Evolutionary conservation across 768 basidiomycete species (phyloP).

Genomic region (Hemileccinum impolitum): DNA sequence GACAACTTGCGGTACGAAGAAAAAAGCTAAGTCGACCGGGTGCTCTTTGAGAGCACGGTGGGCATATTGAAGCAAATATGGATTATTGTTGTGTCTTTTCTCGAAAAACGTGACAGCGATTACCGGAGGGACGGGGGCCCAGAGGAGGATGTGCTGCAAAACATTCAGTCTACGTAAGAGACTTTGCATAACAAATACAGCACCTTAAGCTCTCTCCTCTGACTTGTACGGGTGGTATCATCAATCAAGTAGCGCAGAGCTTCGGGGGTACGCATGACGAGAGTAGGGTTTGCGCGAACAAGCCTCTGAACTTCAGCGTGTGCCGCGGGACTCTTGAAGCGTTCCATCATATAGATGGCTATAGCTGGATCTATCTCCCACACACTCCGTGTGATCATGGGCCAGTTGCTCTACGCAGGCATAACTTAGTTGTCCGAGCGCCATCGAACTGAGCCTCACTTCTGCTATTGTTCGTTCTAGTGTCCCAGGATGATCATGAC

Average conservation of each 20-base stretch:
- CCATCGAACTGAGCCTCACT: constrained; percentile 38
- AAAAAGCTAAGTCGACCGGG: constrained; percentile 93
- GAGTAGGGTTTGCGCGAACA: constrained; percentile 67
- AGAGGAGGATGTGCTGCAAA: constrained; percentile 76
- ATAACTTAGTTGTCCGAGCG: constrained; percentile 3
- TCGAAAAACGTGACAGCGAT: constrained; percentile 84
- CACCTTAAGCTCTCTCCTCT: constrained; percentile 76
- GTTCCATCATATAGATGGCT: constrained; percentile 79
- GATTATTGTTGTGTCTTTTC: constrained; percentile 76
- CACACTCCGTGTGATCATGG: constrained; percentile 59
- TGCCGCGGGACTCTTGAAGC: constrained; percentile 70
- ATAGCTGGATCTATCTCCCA: constrained; percentile 86
- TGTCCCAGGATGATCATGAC: constrained; percentile 54
- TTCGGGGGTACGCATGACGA: constrained; percentile 74
- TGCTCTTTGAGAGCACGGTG: constrained; percentile 94
- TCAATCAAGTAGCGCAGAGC: constrained; percentile 79
- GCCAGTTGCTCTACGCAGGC: constrained; percentile 55
- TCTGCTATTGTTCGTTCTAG: constrained; percentile 59
- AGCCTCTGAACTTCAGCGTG: constrained; percentile 72
- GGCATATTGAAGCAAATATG: constrained; percentile 89
- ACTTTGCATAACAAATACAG: constrained; percentile 5
- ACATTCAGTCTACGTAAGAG: background rate
- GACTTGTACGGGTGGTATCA: constrained; percentile 54
- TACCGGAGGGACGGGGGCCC: constrained; percentile 85
- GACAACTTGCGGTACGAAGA: constrained; percentile 98